Conservation (phyloP, 179 eudicot genomes). For the Corrigiola litoralis region DNA sequence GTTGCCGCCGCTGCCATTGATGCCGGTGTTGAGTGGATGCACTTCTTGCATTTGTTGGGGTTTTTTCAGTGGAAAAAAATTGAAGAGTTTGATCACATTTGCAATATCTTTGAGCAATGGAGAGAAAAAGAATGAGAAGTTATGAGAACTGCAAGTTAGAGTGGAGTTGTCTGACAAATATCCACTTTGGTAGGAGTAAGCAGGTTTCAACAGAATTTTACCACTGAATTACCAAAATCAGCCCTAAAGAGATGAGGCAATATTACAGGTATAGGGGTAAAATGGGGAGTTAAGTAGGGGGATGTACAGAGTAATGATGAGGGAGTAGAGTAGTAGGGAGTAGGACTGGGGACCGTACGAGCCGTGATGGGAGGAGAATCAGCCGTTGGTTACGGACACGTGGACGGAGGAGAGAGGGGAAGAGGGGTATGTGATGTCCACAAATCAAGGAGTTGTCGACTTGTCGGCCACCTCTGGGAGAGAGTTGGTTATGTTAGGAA, state of each 20-base stretch:
- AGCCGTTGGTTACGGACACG: conserved; percentile 9
- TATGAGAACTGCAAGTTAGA: background rate
- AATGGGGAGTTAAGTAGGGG: background rate
- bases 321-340: background rate
- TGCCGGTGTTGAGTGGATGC: background rate
- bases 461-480: conserved; percentile 24
- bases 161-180: conserved; percentile 1
- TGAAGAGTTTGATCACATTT: background rate
- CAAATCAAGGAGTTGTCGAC: conserved; percentile 18
- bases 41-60: conserved; percentile 19
- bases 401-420: background rate
- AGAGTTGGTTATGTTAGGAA: no score
- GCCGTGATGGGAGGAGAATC: background rate
- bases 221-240: background rate
- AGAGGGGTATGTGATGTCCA: conserved; percentile 3
- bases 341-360: conserved; percentile 18
- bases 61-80: background rate
- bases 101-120: background rate
- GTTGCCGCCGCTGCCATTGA: background rate
- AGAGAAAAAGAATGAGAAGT: background rate
- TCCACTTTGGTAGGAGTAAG: conserved; percentile 4
- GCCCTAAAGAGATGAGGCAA: no score
- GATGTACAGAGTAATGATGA: conserved; percentile 1
- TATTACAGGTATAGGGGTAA: background rate
- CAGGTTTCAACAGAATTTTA: no score